Conservation (phyloP, 805 yeast genomes). For the Lipomyces yamadae region DNA sequence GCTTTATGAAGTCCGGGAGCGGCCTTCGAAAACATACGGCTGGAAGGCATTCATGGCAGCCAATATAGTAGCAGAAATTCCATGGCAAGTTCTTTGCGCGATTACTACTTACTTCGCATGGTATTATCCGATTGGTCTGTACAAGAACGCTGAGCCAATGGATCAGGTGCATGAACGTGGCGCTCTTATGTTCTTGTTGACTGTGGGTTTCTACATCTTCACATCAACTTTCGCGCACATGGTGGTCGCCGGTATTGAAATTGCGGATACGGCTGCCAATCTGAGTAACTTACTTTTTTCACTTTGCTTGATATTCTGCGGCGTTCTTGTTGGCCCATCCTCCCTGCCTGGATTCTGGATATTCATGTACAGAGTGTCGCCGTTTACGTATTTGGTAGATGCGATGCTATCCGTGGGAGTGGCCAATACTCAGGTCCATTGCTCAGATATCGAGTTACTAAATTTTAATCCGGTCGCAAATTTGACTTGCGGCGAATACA, state of each 20-base stretch:
- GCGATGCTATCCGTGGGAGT: conserved; percentile 55
- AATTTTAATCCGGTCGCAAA: conserved; percentile 57
- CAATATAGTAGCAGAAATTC: conserved; percentile 68
- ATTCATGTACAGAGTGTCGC: conserved; percentile 78
- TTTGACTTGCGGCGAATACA: conserved; percentile 65
- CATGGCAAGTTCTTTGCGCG: conserved; percentile 64
- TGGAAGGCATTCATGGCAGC: conserved; percentile 68
- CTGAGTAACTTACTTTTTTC: conserved; percentile 52
- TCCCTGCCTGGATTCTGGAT: conserved; percentile 83
- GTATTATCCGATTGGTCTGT: conserved; percentile 61
- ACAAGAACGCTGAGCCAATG: conserved; percentile 57
- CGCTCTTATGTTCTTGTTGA: conserved; percentile 46
- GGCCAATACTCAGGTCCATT: conserved; percentile 58
- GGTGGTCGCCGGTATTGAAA: conserved; percentile 44
- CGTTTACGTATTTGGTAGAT: conserved; percentile 69
- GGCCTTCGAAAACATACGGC: conserved; percentile 71
- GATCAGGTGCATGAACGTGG: conserved; percentile 55
- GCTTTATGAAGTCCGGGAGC: conserved; percentile 72
- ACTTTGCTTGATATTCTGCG: conserved; percentile 67
- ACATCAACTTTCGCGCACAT: conserved; percentile 63
- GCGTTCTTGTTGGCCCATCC: conserved; percentile 62
- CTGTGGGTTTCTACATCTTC: conserved; percentile 44
- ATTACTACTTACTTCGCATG: conserved; percentile 62
- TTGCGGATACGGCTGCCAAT: conserved; percentile 41
- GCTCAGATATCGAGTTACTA: conserved; percentile 56